Base-by-base conservation (phyloP, 805 yeast genomes). In the Kodamaea hsintzibuensis region DNA sequence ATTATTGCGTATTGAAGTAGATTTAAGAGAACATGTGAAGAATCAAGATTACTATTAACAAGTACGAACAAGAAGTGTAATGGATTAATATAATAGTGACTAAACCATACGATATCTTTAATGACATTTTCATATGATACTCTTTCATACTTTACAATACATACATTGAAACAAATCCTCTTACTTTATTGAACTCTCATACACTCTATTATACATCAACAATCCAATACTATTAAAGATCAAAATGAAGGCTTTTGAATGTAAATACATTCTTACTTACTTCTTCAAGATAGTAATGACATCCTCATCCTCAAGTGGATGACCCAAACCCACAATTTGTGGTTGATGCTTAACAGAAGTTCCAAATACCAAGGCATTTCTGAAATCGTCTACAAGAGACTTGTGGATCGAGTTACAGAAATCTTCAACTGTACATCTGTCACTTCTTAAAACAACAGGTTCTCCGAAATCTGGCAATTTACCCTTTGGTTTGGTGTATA, bases 401-500 rank as follows among this genome's bases (percentile, higher is more conserved):
- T 93, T 95, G 78, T 95, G 99, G 63, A 95, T 95, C 60, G 91
- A 88, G 71, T 91, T 89, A 85, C 99, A 95, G 70, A 95, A 95
- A 70, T 95, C 98, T 71, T 89, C 97, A 45, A 95, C 96, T 0
- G 96, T 73, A 68, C 92, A 85, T 59, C 88, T 83, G 59, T 86
- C 92, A 52, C 82, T 82, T 68, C 96, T 83, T 66, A 95, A 76
- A 50, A 95, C 98, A 53, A 95, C 95, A 1, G 99, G 99, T 64
- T 95, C 98, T 39, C 80, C 79, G 71, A 93, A 95, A 71, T 95
- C 99, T 7, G 99, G 99, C 62, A 87, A 78, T 62, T 79, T 82
- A 27, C 98, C 98, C 79, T 91, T 95, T 50, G 99, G 99, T 67
- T 93, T 95, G 6, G 99, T 95, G 74, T 93, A 95, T 17, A 95